Conservation (phyloP, 2,329 filamentous ascomycete genomes). For the Penicillium occitanis region DNA sequence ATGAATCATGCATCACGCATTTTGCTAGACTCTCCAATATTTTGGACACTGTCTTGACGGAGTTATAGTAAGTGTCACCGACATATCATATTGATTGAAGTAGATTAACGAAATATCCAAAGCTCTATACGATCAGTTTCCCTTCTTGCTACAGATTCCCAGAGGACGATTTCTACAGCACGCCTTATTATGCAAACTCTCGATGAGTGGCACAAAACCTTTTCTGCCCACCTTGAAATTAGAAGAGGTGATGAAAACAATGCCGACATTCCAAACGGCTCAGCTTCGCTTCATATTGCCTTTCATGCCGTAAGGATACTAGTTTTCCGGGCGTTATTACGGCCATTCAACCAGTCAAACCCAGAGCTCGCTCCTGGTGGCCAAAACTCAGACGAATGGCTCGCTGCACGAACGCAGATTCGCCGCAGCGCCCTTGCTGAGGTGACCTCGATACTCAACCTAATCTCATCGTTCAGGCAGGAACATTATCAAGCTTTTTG, state of each 20-base stretch:
- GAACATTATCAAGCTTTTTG: slow-evolving; percentile 17
- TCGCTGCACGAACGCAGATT: slow-evolving; percentile 5
- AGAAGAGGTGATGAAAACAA: background rate
- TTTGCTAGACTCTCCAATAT: slow-evolving; percentile 13
- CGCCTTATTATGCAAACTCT: slow-evolving; percentile 11
- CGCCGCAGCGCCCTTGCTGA: slow-evolving; percentile 11
- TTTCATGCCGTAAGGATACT: slow-evolving; percentile 13
- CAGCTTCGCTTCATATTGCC: slow-evolving; percentile 12
- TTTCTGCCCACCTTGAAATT: background rate
- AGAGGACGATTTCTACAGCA: background rate
- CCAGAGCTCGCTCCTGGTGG: background rate
- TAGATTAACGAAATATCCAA: background rate
- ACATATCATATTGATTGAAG: background rate
- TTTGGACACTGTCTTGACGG: slow-evolving; percentile 5
- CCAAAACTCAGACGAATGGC: slow-evolving; percentile 5
- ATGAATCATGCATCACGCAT: background rate
- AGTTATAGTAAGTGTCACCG: slow-evolving; percentile 6
- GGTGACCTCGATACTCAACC: slow-evolving; percentile 5
- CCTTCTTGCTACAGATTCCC: background rate
- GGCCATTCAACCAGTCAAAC: slow-evolving; percentile 11
- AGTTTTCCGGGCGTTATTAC: slow-evolving; percentile 13
- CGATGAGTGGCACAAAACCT: slow-evolving; percentile 12
- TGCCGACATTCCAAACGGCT: slow-evolving; percentile 5
- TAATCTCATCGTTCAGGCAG: slow-evolving; percentile 17
- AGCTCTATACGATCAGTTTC: slow-evolving; percentile 16